phyloP scores from a whole-genome alignment of 2,329 filamentous ascomycete species.

The Helotiales sp. region DNA sequence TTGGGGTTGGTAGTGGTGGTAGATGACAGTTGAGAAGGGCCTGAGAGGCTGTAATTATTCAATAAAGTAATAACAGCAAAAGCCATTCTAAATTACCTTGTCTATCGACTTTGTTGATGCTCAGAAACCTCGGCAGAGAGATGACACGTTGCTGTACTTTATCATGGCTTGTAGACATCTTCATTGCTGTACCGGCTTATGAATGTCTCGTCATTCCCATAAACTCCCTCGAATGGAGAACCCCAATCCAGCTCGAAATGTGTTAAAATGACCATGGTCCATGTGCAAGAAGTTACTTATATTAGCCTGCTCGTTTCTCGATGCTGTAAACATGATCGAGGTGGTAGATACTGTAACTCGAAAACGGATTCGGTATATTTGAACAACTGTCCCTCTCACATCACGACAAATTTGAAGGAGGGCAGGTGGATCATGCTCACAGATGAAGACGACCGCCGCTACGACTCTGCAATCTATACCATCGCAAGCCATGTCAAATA shows the following conservation, averaged over 20 bases:
- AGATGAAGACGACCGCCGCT: neutral
- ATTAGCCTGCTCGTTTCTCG: too few species aligned
- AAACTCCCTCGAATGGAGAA: too few species aligned
- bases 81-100: neutral
- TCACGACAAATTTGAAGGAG: neutral
- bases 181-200: too few species aligned
- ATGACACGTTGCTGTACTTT: too few species aligned
- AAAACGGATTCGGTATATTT: neutral
- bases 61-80: constrained; percentile 10
- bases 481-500: neutral
- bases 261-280: too few species aligned
- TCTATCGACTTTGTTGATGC: too few species aligned
- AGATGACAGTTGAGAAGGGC: neutral
- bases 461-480: neutral
- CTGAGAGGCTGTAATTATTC: constrained; percentile 11
- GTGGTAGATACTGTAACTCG: neutral
- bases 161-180: too few species aligned
- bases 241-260: too few species aligned
- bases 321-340: neutral
- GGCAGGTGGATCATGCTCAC: neutral
- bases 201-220: too few species aligned
- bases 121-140: too few species aligned
- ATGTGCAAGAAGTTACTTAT: too few species aligned
- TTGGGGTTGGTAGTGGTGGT: neutral
- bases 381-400: neutral